Evolutionary conservation across 2,329 filamentous ascomycete species (phyloP).

Genomic region (Chaetomium sp.): DNA sequence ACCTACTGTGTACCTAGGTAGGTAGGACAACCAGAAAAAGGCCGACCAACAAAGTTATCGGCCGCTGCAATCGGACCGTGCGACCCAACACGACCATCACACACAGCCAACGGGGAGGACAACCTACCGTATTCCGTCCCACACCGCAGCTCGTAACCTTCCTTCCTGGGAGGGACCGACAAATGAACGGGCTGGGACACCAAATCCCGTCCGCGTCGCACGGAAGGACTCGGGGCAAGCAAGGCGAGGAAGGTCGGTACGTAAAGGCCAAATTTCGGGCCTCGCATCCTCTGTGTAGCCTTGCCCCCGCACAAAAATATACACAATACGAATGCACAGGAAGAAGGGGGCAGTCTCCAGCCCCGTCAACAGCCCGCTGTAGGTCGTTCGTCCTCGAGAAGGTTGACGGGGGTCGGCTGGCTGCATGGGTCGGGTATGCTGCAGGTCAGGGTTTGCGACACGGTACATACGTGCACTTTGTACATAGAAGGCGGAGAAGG

Average conservation of each 20-base stretch:
- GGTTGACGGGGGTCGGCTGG: not conserved
- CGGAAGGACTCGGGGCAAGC: not conserved
- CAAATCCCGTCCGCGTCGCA: not conserved
- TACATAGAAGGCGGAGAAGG: not conserved
- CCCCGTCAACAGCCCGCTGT: too few species aligned
- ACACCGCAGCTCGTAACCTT: constrained; percentile 13
- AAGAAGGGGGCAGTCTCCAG: too few species aligned
- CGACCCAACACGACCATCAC: not conserved
- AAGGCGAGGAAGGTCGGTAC: too few species aligned
- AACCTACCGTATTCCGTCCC: not conserved
- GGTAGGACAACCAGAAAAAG: not conserved
- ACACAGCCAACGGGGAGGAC: not conserved
- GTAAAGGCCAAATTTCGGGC: too few species aligned
- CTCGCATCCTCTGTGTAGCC: too few species aligned
- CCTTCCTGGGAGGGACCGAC: not conserved
- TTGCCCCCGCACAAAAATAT: too few species aligned
- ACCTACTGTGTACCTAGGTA: too few species aligned
- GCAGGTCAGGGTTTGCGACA: not conserved
- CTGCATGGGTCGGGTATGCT: not conserved
- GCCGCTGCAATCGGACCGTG: constrained; percentile 17
- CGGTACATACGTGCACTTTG: too few species aligned
- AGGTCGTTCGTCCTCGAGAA: too few species aligned
- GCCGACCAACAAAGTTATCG: not conserved
- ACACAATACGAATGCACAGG: too few species aligned
- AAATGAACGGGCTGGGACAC: constrained; percentile 3